Base-by-base conservation (phyloP, 306 rosid genomes). In the Hylodesmum podocarpum region DNA sequence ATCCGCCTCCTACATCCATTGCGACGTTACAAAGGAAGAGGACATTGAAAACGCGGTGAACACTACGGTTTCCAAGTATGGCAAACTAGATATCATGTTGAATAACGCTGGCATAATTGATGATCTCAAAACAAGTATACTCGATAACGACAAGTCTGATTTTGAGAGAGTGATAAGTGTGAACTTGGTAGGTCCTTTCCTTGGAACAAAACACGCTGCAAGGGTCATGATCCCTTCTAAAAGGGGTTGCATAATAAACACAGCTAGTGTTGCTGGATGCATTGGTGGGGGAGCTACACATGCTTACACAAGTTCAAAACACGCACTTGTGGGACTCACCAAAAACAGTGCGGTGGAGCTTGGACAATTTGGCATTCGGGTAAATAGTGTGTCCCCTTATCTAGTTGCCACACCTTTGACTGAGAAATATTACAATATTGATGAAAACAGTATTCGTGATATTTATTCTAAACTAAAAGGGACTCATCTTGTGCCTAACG, bases 41-140 rank as follows among this genome's bases (percentile, higher is more conserved):
- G 73, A 88, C 12, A 8, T 90, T 0, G 80, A 85, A 72, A 83
- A 72, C 3, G 87, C 79, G 0, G 89, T 15, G 84, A 59, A 86
- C 49, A 29, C 29, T 0, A 71, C 89, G 0, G 14, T 84, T 10
- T 40, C 80, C 27, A 68, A 73, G 49, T 46, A 83, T 2, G 91
- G 88, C 3, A 83, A 83, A 73, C 84, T 90, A 0, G 96, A 90
- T 18, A 86, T 90, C 39, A 86, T 90, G 93, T 7, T 73, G 55
- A 90, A 86, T 72, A 90, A 90, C 4, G 96, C 93, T 0, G 93
- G 87, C 0, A 33, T 70, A 15, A 0, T 0, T 0, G 86, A 41
- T 0, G 34, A 1, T 9, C n/a, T 22, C 3, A 78, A 72, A 16
- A 57, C 74, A 22, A 66, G 37, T 75, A 86, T 90, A 22, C 46